Base-by-base conservation (phyloP, 495 filamentous ascomycete genomes). In the Aspergillus olivimuriae region DNA sequence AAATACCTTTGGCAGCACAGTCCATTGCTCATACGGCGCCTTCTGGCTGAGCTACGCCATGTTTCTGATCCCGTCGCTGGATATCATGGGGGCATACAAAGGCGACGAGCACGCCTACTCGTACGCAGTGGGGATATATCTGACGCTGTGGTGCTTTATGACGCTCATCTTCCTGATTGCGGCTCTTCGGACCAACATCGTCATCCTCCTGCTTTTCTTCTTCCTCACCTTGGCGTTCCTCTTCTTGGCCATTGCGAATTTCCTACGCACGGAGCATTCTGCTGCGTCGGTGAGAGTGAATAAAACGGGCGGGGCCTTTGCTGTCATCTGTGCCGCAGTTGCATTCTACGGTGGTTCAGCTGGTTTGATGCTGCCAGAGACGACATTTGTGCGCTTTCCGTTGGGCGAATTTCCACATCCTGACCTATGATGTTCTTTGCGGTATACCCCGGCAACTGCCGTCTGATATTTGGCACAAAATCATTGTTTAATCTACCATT, bases 31-130 rank as follows among this genome's bases (percentile, higher is more conserved):
- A 18, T 51, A 51, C 14, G 48, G 43, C 10, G 48, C 48, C 7
- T 51, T 51, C 32, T 51, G 48, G 48, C 32, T 51, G 4, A 51
- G 48, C 19, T 51, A 39, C 18, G 43, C 28, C 19, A 51, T 46
- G 43, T 47, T 46, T 24, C n/a, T 46, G 19, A 35, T 51, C 5
- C 48, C 43, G 24, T 5, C 3, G 22, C 43, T 51, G 10, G 31
- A 43, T 7, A 42, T 51, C 20, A 19, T 46, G 16, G 48, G 41
- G 6, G 43, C 43, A 5, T 51, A 51, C 20, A n/a, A 33, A 0
- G 48, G 48, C 7, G 38, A 51, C 16, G 18, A 32, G 22, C 31
- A 38, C 17, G 48, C 48, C 2, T 51, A 43, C 11, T 18, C 31
- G 2, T 46, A 46, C 18, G 48, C 48, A 8, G 12, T 55, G 1